Evolutionary conservation across 1,284 basidiomycete genomes (phyloP).

Genomic region (Melanopsichium pennsylvanicum): DNA sequence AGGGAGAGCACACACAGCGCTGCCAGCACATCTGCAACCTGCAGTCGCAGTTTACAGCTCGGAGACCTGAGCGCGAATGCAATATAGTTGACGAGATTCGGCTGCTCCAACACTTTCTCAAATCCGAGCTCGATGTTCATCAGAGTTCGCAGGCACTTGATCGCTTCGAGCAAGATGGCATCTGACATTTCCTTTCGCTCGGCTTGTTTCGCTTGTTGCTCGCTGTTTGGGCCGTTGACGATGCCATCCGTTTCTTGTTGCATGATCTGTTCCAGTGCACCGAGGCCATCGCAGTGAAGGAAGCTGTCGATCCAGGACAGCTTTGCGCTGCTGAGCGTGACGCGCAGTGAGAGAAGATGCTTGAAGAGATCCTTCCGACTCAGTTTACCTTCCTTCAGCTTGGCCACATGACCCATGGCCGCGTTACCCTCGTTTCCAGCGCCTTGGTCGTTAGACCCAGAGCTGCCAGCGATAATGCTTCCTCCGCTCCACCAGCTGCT

Average conservation of each 20-base stretch:
- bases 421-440: slow-evolving; percentile 19
- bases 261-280: slow-evolving; percentile 66
- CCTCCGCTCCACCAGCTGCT: slow-evolving; percentile 55
- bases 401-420: slow-evolving; percentile 20
- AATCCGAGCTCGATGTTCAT: slow-evolving; percentile 87
- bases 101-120: slow-evolving; percentile 73
- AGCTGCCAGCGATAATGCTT: slow-evolving; percentile 10
- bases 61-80: slow-evolving; percentile 74
- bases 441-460: slow-evolving; percentile 3
- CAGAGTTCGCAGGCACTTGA: slow-evolving; percentile 81
- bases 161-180: slow-evolving; percentile 56
- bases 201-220: slow-evolving; percentile 9
- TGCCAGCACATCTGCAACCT: slow-evolving; percentile 80
- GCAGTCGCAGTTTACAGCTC: slow-evolving; percentile 75
- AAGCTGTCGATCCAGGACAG: slow-evolving; percentile 82
- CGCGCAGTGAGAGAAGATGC: slow-evolving; percentile 81
- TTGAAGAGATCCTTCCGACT: slow-evolving; percentile 69
- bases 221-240: slow-evolving; percentile 11
- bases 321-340: slow-evolving; percentile 83
- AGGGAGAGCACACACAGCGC: slow-evolving; percentile 81
- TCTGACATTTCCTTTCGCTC: slow-evolving; percentile 58
- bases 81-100: slow-evolving; percentile 77
- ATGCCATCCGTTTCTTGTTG: slow-evolving; percentile 40
- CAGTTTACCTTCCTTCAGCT: slow-evolving; percentile 34
- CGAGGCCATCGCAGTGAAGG: slow-evolving; percentile 74